Percentiles rank a stretch among this genome's conserved stretches.
Conservation (phyloP, 1,284 basidiomycete species). For the Trichosporon inkin region DNA sequence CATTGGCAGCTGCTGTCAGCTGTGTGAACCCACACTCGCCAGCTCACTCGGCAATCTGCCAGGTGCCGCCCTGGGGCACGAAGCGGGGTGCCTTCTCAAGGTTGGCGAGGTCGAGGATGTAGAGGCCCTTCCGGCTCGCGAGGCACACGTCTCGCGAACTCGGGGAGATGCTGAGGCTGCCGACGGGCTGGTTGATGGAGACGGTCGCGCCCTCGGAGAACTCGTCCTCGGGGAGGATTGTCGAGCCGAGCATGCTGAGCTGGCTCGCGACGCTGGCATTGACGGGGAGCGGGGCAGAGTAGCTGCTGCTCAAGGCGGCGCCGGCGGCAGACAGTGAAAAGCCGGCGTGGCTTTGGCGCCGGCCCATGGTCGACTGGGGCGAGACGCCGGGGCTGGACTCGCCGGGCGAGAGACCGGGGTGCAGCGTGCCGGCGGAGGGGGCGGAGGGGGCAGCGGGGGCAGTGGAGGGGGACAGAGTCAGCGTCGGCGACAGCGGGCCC, state of each 20-base stretch:
- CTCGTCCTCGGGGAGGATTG: constrained; percentile 24
- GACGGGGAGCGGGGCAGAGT: neutral
- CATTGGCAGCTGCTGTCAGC: constrained; percentile 63
- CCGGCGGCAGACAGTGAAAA: constrained; percentile 22
- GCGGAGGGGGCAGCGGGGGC: neutral
- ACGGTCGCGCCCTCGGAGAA: constrained; percentile 45
- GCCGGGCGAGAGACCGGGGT: neutral
- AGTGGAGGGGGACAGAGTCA: neutral
- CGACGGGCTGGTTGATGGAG: constrained; percentile 51
- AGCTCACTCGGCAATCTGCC: constrained; percentile 78
- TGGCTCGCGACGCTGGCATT: constrained; percentile 1
- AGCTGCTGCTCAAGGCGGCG: neutral
- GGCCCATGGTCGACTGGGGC: constrained; percentile 30
- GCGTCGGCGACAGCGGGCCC: constrained; percentile 1
- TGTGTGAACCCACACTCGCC: neutral
- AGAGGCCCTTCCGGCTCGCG: constrained; percentile 80
- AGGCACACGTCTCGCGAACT: constrained; percentile 51
- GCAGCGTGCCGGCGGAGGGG: neutral
- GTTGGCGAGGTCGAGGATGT: constrained; percentile 88
- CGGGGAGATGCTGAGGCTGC: constrained; percentile 52
- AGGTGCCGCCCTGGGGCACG: constrained; percentile 89
- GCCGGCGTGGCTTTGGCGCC: constrained; percentile 26
- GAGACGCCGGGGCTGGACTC: constrained; percentile 20
- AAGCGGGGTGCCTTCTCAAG: constrained; percentile 84
- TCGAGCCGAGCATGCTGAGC: neutral